A percentile compares a stretch with the other conserved stretches of the same genome.
These are phyloP conservation scores for Saturnispora gosingensis DNA, from an alignment of 805 yeast species.

Conservation along the genomic window DNA sequence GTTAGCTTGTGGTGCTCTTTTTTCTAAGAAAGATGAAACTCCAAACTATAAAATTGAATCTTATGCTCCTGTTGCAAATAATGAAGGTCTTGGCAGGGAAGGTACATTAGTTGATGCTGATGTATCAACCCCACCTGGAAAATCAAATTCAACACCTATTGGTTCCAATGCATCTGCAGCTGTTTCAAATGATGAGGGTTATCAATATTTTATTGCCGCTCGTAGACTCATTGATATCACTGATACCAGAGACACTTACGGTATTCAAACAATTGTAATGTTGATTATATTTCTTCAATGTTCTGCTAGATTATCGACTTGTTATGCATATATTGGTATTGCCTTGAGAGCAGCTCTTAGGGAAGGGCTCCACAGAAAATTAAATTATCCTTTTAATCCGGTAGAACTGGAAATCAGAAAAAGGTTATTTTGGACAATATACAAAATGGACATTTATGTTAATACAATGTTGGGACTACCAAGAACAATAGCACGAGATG, in stretches of 20 bases:
- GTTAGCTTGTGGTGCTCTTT: constrained; percentile 82
- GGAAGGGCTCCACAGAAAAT: constrained; percentile 74
- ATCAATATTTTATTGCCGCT: constrained; percentile 71
- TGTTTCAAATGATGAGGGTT: constrained; percentile 59
- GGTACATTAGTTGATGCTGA: constrained; percentile 8
- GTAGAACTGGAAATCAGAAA: constrained; percentile 78
- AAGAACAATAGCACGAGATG: constrained; percentile 62
- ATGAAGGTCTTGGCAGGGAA: constrained; percentile 7
- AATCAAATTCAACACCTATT: constrained; percentile 19
- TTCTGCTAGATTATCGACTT: constrained; percentile 76
- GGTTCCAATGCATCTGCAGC: not conserved
- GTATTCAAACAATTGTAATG: constrained; percentile 83
- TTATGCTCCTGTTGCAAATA: not conserved
- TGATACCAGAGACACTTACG: constrained; percentile 70
- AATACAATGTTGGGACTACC: constrained; percentile 85
- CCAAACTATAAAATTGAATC: constrained; percentile 14
- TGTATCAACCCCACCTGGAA: constrained; percentile 3
- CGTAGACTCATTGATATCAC: constrained; percentile 72
- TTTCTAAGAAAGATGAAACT: constrained; percentile 43
- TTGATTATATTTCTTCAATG: constrained; percentile 79
- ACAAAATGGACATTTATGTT: constrained; percentile 84
- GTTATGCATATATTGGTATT: constrained; percentile 84
- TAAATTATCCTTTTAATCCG: constrained; percentile 56
- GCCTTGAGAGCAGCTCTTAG: constrained; percentile 75
- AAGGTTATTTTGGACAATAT: constrained; percentile 80